Evolutionary conservation across 495 filamentous ascomycete genomes (phyloP), one percentile per base, ranked within the genome.

Genomic region (Lophiotrema nucula): DNA sequence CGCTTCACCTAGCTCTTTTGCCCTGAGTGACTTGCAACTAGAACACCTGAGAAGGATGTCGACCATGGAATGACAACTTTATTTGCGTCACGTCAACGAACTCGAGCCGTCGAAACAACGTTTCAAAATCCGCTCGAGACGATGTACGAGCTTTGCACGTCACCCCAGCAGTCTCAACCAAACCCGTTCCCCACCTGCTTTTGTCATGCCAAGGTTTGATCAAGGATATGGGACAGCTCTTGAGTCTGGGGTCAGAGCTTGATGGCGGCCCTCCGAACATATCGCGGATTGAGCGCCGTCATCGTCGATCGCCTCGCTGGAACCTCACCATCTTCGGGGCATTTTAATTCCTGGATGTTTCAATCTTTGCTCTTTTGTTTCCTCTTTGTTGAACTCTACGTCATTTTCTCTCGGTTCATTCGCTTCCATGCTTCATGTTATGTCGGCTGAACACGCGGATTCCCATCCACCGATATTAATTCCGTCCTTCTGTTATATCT

Each of bases 391-490:
- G n/a, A n/a, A n/a, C n/a, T n/a, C n/a, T 8, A 35, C 31, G 31
- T 35, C 31, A 15, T 35, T 35, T 35, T 15, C 15, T 35, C 31
- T 35, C 15, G 31, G 31, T 35, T 35, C 8, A 8, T 35, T 15
- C 15, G 35, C 3, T 24, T 55, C 39, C 39, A 27, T 38, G 25
- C 52, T 31, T 55, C 52, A 55, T 46, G 33, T 3, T 28, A 4
- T 27, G 19, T 31, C 25, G 28, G 22, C 39, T 44, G 24, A 28
- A 35, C 21, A 35, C 13, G 8, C 52, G 52, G 25, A 39, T 5
- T 16, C n/a, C 8, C 52, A n/a, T 10, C 39, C 52, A 46, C 52
- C 52, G 52, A 55, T 47, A 55, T 55, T 52, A 45, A 19, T 15
- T 25, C 37, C 31, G 15, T 35, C 19, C 11, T 22, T 52, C 48